Percentiles rank a stretch among this genome's conserved stretches.
These are phyloP conservation scores for Wickerhamia fluorescens DNA, from an alignment of 805 yeast genomes.

Conservation along the genomic window DNA sequence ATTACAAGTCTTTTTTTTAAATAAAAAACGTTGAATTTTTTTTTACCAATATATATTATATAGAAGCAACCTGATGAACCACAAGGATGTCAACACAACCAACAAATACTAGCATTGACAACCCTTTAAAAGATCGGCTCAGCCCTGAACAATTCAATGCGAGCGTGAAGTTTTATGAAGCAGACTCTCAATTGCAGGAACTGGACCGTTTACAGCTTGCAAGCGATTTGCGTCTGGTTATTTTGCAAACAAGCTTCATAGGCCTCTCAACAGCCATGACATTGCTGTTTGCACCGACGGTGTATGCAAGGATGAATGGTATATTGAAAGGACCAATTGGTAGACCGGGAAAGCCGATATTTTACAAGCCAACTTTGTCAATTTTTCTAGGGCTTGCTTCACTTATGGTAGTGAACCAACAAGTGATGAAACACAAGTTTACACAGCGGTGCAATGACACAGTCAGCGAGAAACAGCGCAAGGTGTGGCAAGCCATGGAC, in stretches of 20 bases:
- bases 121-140: conserved; percentile 2
- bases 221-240: conserved; percentile 20
- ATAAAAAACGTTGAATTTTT: no score
- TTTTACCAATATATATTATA: no score
- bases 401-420: conserved; percentile 19
- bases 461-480: conserved; percentile 10
- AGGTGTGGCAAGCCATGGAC: conserved; percentile 32
- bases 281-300: conserved; percentile 26
- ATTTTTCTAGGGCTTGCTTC: conserved; percentile 22
- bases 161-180: conserved; percentile 33
- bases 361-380: conserved; percentile 29
- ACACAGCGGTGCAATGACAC: conserved; percentile 11
- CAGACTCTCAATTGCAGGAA: conserved; percentile 26
- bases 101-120: neutral
- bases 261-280: conserved; percentile 20
- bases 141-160: conserved; percentile 18
- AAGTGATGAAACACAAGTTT: conserved; percentile 17
- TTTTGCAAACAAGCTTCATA: conserved; percentile 16
- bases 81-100: no score
- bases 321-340: no score
- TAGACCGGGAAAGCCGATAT: no score
- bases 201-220: conserved; percentile 26
- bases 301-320: conserved; percentile 10
- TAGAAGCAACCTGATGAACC: no score
- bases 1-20: no score